These are phyloP conservation scores for Polygonum maritimum DNA, from an alignment of 148 eudicot genomes.

Conservation along the genomic window DNA sequence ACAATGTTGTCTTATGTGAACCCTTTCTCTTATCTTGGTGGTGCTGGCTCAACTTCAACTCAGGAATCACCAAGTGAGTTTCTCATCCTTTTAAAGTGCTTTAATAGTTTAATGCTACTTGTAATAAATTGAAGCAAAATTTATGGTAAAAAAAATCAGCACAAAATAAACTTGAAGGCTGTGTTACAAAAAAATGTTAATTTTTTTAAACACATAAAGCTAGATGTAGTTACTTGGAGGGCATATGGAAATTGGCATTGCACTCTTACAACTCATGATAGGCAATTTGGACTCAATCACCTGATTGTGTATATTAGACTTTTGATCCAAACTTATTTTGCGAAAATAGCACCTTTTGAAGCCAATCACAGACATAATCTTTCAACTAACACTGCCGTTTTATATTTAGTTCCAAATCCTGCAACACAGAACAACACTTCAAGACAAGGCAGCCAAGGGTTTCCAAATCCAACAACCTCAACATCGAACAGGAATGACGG, in stretches of 20 bases:
- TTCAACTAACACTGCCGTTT: neutral
- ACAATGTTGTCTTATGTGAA: slow-evolving; percentile 37
- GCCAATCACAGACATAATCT: neutral
- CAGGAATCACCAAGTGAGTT: slow-evolving; percentile 38
- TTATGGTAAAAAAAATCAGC: neutral
- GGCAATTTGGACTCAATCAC: too few species aligned
- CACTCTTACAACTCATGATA: neutral
- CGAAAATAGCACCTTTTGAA: neutral
- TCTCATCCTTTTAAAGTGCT: neutral
- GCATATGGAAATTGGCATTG: neutral
- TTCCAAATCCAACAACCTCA: slow-evolving; percentile 19
- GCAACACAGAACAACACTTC: slow-evolving; percentile 20
- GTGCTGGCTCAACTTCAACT: slow-evolving; percentile 26
- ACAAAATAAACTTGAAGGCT: neutral
- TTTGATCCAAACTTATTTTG: neutral
- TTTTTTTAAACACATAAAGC: too few species aligned
- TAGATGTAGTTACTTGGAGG: neutral
- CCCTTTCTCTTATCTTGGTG: slow-evolving; percentile 44
- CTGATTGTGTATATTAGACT: too few species aligned
- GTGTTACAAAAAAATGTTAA: neutral
- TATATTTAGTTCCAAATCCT: slow-evolving; percentile 24
- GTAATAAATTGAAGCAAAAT: neutral
- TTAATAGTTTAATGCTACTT: neutral
- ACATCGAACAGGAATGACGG: slow-evolving; percentile 13
- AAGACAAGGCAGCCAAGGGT: neutral